Base-by-base conservation (phyloP, 1,284 basidiomycete species). In the Spongispora temasekensis region DNA sequence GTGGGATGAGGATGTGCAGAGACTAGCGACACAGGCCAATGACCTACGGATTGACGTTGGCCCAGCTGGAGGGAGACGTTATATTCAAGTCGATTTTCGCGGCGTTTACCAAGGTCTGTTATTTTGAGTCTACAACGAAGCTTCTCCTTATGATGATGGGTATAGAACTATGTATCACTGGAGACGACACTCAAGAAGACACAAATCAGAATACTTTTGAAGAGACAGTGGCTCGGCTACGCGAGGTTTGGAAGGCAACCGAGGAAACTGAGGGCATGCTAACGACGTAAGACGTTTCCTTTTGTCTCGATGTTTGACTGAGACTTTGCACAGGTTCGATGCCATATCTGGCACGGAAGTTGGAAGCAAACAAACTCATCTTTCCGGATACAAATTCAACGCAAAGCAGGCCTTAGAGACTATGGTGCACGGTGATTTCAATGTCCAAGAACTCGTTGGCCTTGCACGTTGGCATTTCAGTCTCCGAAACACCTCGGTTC, bases 391-490 rank as follows among this genome's bases (percentile, higher is more conserved):
- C 63, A 66, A 75, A 12, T 70, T 89, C 44, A 82, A 83, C 61
- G 81, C 82, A 9, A 74, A 72, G 15, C 73, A 81, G 54, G 84
- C 81, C 5, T 86, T 82, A 69, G 80, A 81, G 51, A 83, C 83
- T 2, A 67, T 89, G 53, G 70, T 71, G 15, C 78, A 80, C 66
- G 81, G 78, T 32, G 79, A 78, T 9, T 70, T 88, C 7, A 77
- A 81, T 13, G 66, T 75, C 10, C 66, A 77, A n/a, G 60, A 69
- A 10, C 66, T 88, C 25, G 71, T 67, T n/a, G 72, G 70, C 56
- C 67, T 66, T 54, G 80, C 84, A 12, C 68, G 76, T 2, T 91
- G 87, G 88, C 79, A 83, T 69, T 66, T 78, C 40, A 78, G 82
- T 61, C 77, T 90, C 23, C 68, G 71, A 17, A 65, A 79, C 4